Evolutionary conservation across 208 protist genomes (phyloP).

Genomic region (Leishmania major): DNA sequence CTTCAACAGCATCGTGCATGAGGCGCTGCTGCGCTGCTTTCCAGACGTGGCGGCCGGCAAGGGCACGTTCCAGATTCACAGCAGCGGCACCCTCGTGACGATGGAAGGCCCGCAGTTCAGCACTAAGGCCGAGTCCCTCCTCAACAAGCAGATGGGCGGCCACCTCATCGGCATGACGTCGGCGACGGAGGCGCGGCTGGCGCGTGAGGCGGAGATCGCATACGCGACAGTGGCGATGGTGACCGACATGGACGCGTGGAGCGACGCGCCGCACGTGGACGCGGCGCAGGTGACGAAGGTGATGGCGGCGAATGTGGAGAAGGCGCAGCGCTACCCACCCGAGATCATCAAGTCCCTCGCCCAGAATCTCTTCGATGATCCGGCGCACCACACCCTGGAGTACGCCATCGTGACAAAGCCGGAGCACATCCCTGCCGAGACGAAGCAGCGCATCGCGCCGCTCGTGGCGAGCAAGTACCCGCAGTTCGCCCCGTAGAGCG

Average conservation of each 20-base stretch:
- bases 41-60: constrained; percentile 25
- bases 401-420: constrained; percentile 58
- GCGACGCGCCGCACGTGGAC: constrained; percentile 77
- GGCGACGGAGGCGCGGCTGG: constrained; percentile 89
- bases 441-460: constrained; percentile 49
- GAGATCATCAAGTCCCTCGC: constrained; percentile 50
- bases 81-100: constrained; percentile 71
- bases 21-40: constrained; percentile 49
- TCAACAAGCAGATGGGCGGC: constrained; percentile 75
- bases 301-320: constrained; percentile 62
- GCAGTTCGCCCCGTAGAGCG: constrained; percentile 29
- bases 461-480: constrained; percentile 68
- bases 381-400: constrained; percentile 59
- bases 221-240: constrained; percentile 88
- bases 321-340: constrained; percentile 64
- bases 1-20: constrained; percentile 43
- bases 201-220: constrained; percentile 91
- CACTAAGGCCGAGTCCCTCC: constrained; percentile 82
- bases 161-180: constrained; percentile 95
- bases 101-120: constrained; percentile 95
- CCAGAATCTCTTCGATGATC: constrained; percentile 41
- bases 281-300: constrained; percentile 53
- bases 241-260: constrained; percentile 96
- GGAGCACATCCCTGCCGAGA: constrained; percentile 43
- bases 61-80: constrained; percentile 53